Conservation (phyloP, 345 rosid genomes). For the Nephelium lappaceum region DNA sequence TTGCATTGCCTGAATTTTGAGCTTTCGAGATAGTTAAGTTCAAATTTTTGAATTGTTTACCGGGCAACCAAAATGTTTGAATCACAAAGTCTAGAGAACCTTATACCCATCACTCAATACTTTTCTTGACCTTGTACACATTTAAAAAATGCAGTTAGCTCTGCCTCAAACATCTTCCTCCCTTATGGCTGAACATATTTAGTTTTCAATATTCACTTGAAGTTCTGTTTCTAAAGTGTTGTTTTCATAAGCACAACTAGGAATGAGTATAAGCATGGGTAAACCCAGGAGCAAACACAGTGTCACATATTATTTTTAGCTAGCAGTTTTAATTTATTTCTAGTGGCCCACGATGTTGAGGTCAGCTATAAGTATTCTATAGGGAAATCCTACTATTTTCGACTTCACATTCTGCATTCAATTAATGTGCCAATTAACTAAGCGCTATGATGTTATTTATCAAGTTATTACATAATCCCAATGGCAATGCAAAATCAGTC, state of each 20-base stretch:
- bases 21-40: not conserved
- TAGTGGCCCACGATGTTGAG: not conserved
- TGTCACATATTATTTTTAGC: not conserved
- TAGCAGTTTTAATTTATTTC: not conserved
- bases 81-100: not conserved
- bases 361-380: not conserved
- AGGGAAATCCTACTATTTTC: not conserved
- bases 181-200: not conserved
- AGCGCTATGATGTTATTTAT: not conserved
- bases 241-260: slow-evolving; percentile 4
- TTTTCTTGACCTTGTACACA: not conserved
- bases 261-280: not conserved
- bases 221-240: not conserved
- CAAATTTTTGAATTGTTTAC: not conserved
- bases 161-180: not conserved
- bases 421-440: not conserved
- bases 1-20: not conserved
- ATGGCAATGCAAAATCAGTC: not conserved
- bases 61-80: not conserved
- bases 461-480: not conserved
- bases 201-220: not conserved
- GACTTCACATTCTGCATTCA: not conserved
- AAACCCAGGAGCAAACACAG: not conserved
- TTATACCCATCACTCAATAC: not conserved
- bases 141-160: not conserved